Percentiles rank a stretch among this genome's conserved stretches.
Evolutionary conservation across 371 early-diverging fungal genomes (phyloP).

Genomic region (Capillidium rhysosporum): DNA sequence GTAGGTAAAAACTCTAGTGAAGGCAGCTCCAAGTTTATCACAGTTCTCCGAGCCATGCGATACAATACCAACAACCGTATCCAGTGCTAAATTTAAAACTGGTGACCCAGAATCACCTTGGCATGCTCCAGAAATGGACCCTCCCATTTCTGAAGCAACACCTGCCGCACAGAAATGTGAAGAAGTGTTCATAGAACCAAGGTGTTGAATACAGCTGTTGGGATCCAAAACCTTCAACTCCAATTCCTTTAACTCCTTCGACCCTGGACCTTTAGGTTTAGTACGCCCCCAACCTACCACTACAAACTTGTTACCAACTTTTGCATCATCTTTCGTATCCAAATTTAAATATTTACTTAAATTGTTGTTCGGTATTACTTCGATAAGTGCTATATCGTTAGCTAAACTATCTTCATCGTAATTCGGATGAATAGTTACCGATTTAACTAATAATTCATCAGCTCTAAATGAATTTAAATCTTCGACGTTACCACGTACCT

Average conservation of each 20-base stretch:
- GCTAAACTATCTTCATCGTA: not conserved
- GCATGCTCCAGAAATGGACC: no score
- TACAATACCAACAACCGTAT: not conserved
- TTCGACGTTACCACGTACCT: not conserved
- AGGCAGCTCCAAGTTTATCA: not conserved
- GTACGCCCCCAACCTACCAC: constrained; percentile 1
- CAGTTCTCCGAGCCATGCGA: not conserved
- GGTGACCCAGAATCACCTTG: not conserved
- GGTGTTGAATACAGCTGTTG: not conserved
- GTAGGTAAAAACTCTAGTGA: not conserved
- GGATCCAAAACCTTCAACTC: not conserved
- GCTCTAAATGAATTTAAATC: not conserved
- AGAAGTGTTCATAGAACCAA: not conserved
- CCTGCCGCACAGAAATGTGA: not conserved
- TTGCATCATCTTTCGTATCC: not conserved
- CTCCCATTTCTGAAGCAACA: no score
- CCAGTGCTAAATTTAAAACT: not conserved
- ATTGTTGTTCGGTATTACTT: not conserved
- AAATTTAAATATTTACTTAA: not conserved
- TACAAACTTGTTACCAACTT: not conserved
- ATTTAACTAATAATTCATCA: not conserved
- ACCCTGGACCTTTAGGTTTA: not conserved
- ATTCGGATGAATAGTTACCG: not conserved
- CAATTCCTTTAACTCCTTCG: not conserved
- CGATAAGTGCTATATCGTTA: constrained; percentile 2